Evolutionary conservation across 164 flowering plant genomes (phyloP), one percentile per base, ranked within the genome.

Genomic region (Liquidambar formosana): DNA sequence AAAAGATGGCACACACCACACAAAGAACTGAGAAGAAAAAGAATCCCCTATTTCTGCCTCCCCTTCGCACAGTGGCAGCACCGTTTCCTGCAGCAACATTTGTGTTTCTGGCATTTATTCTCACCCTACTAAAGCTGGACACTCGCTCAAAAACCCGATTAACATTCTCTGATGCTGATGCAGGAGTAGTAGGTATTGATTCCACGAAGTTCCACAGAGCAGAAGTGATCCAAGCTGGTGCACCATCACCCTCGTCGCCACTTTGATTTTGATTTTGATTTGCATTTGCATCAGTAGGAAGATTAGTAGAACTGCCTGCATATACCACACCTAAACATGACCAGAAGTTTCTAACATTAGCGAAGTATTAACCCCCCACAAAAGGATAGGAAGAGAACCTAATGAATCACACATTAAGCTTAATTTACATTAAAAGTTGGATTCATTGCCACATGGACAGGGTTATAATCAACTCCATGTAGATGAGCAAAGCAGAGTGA

Each of bases 101-200:
- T 11, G 68, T 9, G 57, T 72, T 80, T 48, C 60, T 75, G 19
- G 74, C 63, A 77, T 74, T 79, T 22, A 84, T 26, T 74, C 81
- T 82, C 66, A 79, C 45, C 68, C 86, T 77, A 63, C 94, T 80
- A 41, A 95, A 93, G 84, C 99, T 91, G 33, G 97, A 88, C 86
- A 91, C 79, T 21, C 94, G 82, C 73, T 83, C 86, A 33, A 90
- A 82, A 11, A 97, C 89, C 44, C 78, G 79, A 68, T 84, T 87
- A 1, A 89, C 81, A 62, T 68, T 82, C 74, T 96, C 99, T 0
- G 96, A 73, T 25, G 99, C 99, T 23, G 94, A 83, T 63, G 99
- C 99, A 66, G 98, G 97, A 69, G 81, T 80, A 21, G 94, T 77
- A 1, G 99, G 99, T 64, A 96, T 85, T 25, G 98, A 87, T 52